Base-by-base conservation (phyloP, 2,329 filamentous ascomycete genomes). In the Fusarium agapanthi region DNA sequence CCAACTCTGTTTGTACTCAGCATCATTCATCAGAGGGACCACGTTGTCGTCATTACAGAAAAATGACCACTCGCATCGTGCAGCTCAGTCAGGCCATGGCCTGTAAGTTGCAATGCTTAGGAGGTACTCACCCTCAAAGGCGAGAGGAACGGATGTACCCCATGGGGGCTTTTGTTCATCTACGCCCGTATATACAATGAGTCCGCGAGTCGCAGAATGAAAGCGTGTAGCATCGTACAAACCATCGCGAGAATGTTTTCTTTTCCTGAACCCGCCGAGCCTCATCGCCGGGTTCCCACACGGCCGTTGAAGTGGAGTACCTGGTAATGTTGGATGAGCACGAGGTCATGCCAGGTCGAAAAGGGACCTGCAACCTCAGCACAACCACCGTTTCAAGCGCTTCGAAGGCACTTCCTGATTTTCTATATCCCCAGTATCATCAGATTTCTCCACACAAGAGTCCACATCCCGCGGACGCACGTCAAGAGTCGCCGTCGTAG, bases 391-490 rank as follows among this genome's bases (percentile, higher is more conserved):
- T 73, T 67, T 71, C 61, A 55, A 58, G 48, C 55, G 51, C 53
- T 66, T 71, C 47, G 51, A 57, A 38, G 62, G 28, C 61, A 51
- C 60, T 61, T 61, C 67, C 64, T 60, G 44, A 50, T 64, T 47
- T 65, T 68, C 51, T 51, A 65, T 38, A 69, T 73, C 71, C 67
- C 72, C 71, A 69, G 65, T 58, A 67, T 71, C 70, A 70, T 65
- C 67, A 65, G 63, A 62, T 61, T 75, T 70, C 76, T 73, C 76
- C 75, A 71, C 72, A 73, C 61, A 59, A 47, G 32, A 73, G 51
- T 73, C 65, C 72, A 68, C 74, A 70, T 73, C 54, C 71, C 65
- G 66, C 61, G 70, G 75, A 71, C 71, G 71, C 74, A 77, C 50
- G 57, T 69, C 69, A 53, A 75, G 71, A 71, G 55, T 66, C 67